Conservation (phyloP, 2,329 filamentous ascomycete genomes). For the Huntiella abstrusa region DNA sequence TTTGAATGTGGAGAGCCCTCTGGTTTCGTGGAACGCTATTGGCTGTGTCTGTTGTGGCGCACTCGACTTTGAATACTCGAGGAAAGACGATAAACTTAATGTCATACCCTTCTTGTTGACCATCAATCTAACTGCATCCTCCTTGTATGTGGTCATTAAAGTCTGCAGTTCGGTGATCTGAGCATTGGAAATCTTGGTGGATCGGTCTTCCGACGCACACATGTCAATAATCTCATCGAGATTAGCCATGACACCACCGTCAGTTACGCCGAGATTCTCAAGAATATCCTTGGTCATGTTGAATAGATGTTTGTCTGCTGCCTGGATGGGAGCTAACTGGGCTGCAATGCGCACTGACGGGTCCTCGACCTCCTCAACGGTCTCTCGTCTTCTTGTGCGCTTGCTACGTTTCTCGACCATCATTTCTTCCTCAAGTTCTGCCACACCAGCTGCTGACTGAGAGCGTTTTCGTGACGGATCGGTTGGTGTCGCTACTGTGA, state of each 20-base stretch:
- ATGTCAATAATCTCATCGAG: slow-evolving; percentile 33
- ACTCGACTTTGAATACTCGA: slow-evolving; percentile 42
- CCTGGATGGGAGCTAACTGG: slow-evolving; percentile 37
- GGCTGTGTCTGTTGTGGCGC: slow-evolving; percentile 30
- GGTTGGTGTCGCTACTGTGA: not conserved
- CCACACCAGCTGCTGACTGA: slow-evolving; percentile 40
- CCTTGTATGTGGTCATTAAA: slow-evolving; percentile 30
- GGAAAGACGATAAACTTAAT: slow-evolving; percentile 39
- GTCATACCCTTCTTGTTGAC: slow-evolving; percentile 34
- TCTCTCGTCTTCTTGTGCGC: slow-evolving; percentile 42
- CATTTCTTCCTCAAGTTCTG: slow-evolving; percentile 39
- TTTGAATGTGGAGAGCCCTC: slow-evolving; percentile 33
- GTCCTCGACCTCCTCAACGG: slow-evolving; percentile 34
- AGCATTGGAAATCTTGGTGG: slow-evolving; percentile 26
- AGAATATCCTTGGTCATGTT: slow-evolving; percentile 35
- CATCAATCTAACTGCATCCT: slow-evolving; percentile 33
- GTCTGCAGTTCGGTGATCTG: slow-evolving; percentile 31
- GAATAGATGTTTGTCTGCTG: slow-evolving; percentile 36
- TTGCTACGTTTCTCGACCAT: slow-evolving; percentile 45
- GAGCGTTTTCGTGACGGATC: slow-evolving; percentile 33
- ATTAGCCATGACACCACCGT: slow-evolving; percentile 26
- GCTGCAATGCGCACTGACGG: slow-evolving; percentile 32
- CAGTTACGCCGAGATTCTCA: slow-evolving; percentile 34
- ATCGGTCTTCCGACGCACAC: slow-evolving; percentile 31
- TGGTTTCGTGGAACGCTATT: slow-evolving; percentile 31